Evolutionary conservation across 164 flowering plant genomes (phyloP).

Genomic region (Vitis rupestris): DNA sequence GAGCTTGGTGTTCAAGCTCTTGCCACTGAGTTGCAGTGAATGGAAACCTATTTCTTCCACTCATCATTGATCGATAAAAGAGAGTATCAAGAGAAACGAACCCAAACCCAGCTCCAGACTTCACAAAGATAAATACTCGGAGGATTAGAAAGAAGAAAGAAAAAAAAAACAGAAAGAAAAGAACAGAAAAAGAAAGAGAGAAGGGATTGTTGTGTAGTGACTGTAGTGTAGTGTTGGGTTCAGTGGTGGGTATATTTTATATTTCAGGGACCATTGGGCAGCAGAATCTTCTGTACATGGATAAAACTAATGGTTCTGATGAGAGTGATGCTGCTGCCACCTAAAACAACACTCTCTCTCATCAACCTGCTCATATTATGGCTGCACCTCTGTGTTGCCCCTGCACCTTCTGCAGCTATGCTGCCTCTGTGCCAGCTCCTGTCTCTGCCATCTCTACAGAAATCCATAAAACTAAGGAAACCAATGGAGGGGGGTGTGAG

Average conservation of each 20-base stretch:
- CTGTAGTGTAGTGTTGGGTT: not conserved
- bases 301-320: slow-evolving; percentile 60
- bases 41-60: slow-evolving; percentile 45
- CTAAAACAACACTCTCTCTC: slow-evolving; percentile 16
- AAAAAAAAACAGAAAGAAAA: slow-evolving; percentile 1
- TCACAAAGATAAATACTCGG: not conserved
- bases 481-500: too few species aligned
- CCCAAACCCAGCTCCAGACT: not conserved
- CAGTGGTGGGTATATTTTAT: slow-evolving; percentile 41
- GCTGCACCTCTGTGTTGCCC: slow-evolving; percentile 42
- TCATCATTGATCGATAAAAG: slow-evolving; percentile 26
- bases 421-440: slow-evolving; percentile 56
- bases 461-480: slow-evolving; percentile 50
- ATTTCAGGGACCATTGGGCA: slow-evolving; percentile 56
- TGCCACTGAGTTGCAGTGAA: slow-evolving; percentile 78
- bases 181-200: slow-evolving; percentile 1
- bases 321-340: slow-evolving; percentile 21
- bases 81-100: not conserved
- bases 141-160: not conserved
- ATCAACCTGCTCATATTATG: slow-evolving; percentile 32
- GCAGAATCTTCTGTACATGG: slow-evolving; percentile 70
- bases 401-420: slow-evolving; percentile 35
- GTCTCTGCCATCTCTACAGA: slow-evolving; percentile 70
- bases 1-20: slow-evolving; percentile 87
- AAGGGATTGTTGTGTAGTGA: not conserved